These are phyloP conservation scores for Rugonectria rugulosa DNA, from an alignment of 2,329 filamentous ascomycete genomes.

Conservation along the genomic window DNA sequence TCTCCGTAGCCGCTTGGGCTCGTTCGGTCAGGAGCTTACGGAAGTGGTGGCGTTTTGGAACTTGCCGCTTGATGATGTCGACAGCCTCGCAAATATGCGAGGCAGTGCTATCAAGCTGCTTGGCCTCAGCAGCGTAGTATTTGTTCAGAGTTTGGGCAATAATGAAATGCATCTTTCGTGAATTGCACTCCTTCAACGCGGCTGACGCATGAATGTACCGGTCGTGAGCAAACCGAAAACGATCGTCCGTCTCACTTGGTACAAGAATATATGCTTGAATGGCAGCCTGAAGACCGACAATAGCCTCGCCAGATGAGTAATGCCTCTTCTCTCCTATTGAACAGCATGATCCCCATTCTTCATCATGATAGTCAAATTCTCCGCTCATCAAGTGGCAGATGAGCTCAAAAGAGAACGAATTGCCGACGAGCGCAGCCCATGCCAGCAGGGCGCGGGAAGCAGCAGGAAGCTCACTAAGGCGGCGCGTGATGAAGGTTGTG, in stretches of 20 bases:
- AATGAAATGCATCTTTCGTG: slow-evolving; percentile 87
- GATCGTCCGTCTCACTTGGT: slow-evolving; percentile 82
- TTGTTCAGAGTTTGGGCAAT: slow-evolving; percentile 84
- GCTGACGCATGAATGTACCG: slow-evolving; percentile 81
- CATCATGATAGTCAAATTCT: slow-evolving; percentile 70
- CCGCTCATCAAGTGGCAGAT: slow-evolving; percentile 79
- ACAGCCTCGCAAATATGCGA: slow-evolving; percentile 82
- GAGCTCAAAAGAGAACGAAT: slow-evolving; percentile 82
- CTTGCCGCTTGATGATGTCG: slow-evolving; percentile 73
- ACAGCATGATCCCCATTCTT: slow-evolving; percentile 48
- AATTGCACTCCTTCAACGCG: slow-evolving; percentile 72
- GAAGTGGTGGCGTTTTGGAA: slow-evolving; percentile 69
- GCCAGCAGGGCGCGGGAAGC: slow-evolving; percentile 80
- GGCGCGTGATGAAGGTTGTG: slow-evolving; percentile 80
- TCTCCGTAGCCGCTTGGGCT: slow-evolving; percentile 80
- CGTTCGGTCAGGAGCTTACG: slow-evolving; percentile 80
- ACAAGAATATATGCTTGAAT: slow-evolving; percentile 83
- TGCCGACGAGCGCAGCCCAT: slow-evolving; percentile 86
- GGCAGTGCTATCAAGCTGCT: slow-evolving; percentile 75
- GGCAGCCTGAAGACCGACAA: slow-evolving; percentile 82
- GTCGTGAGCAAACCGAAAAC: slow-evolving; percentile 89
- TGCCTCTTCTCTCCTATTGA: slow-evolving; percentile 30
- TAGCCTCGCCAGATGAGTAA: slow-evolving; percentile 71
- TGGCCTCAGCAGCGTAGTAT: slow-evolving; percentile 68
- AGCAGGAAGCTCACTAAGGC: slow-evolving; percentile 77